A percentile compares a stretch with the other conserved stretches of the same genome.
Evolutionary conservation across 176 grass and related monocot species (phyloP).

Genomic region (Leersia perrieri): DNA sequence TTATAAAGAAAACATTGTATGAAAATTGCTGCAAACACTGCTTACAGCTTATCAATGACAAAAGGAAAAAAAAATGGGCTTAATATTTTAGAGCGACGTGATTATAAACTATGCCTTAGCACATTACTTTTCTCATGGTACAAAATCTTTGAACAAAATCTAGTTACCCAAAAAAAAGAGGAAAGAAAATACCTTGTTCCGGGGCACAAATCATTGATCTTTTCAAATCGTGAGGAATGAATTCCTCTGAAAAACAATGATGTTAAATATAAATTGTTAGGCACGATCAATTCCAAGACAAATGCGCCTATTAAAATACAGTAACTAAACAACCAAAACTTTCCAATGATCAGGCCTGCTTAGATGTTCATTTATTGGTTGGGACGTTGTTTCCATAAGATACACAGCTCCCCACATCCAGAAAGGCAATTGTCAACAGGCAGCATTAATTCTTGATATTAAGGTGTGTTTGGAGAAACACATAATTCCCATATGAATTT

Average conservation of each 20-base stretch:
- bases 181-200: constrained; percentile 59
- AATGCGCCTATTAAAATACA: neutral
- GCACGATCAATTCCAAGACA: neutral
- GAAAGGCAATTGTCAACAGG: neutral
- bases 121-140: neutral
- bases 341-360: neutral
- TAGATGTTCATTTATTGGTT: neutral
- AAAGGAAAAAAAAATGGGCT: neutral
- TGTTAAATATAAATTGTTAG: neutral
- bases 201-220: constrained; percentile 57
- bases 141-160: neutral
- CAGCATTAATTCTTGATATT: neutral
- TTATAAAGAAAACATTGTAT: neutral
- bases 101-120: too few relatives aligned
- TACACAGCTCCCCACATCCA: neutral
- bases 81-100: neutral
- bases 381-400: neutral
- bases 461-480: neutral
- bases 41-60: neutral
- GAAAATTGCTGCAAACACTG: neutral
- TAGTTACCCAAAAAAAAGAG: neutral
- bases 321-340: neutral
- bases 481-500: neutral
- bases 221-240: constrained; percentile 41
- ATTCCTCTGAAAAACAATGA: constrained; percentile 47